A percentile compares a stretch with the other conserved stretches of the same genome.
These are phyloP conservation scores for Penicillium sp. DNA, from an alignment of 2,329 filamentous ascomycete species.

Conservation along the genomic window DNA sequence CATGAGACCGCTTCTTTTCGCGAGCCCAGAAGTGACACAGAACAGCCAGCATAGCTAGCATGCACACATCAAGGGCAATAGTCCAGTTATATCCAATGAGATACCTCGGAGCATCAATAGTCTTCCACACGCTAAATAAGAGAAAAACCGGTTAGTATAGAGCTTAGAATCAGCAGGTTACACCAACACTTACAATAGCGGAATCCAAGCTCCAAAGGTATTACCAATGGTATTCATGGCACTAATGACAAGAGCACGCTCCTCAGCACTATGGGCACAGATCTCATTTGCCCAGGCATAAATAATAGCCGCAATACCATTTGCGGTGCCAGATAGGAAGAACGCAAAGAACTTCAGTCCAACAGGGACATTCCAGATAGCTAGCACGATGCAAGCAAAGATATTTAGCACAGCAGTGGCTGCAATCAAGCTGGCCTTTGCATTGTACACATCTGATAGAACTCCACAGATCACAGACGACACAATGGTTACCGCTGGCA, in stretches of 20 bases:
- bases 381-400: slow-evolving; percentile 17
- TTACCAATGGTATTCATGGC: slow-evolving; percentile 34
- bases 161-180: background rate
- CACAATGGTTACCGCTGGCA: slow-evolving; percentile 17
- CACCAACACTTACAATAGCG: slow-evolving; percentile 20
- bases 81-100: slow-evolving; percentile 31
- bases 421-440: slow-evolving; percentile 16
- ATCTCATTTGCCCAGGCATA: slow-evolving; percentile 27
- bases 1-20: slow-evolving; percentile 9
- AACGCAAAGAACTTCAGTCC: slow-evolving; percentile 21
- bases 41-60: slow-evolving; percentile 24
- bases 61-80: slow-evolving; percentile 29
- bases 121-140: slow-evolving; percentile 25
- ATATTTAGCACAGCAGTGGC: slow-evolving; percentile 16
- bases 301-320: slow-evolving; percentile 24
- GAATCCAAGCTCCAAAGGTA: slow-evolving; percentile 31
- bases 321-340: slow-evolving; percentile 21
- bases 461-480: slow-evolving; percentile 18
- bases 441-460: slow-evolving; percentile 16
- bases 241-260: slow-evolving; percentile 24
- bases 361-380: slow-evolving; percentile 18
- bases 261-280: slow-evolving; percentile 34
- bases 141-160: background rate
- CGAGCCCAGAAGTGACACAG: slow-evolving; percentile 18
- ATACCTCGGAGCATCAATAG: slow-evolving; percentile 29